Evolutionary conservation across 768 basidiomycete genomes (phyloP), one percentile per base, ranked within the genome.

Genomic region (Xerocomus potaroensis): DNA sequence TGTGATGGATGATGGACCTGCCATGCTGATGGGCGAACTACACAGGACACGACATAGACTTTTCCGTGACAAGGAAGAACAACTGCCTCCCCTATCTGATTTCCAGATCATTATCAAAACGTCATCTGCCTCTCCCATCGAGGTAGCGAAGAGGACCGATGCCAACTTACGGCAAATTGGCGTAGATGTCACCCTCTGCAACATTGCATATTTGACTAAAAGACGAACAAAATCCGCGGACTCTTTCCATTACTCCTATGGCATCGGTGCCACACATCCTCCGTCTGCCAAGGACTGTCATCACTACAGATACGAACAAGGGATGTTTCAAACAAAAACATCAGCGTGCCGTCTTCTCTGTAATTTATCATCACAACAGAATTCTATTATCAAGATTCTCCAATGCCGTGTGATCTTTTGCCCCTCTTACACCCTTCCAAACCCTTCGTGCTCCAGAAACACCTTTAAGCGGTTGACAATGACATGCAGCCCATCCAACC

Each of bases 401-500:
- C 5, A 15, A 37, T 23, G 36, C 36, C 36, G 36, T 37, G 21
- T 22, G 37, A 14, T 10, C n/a, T 24, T 30, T n/a, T n/a, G n/a
- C 38, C 23, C 47, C 48, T 26, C 21, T 65, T 35, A 83, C 8
- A 84, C 74, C 48, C 66, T 80, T 67, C 72, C 78, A 52, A 85
- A 75, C 23, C 72, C 74, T 27, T 80, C 83, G 49, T 76, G 71
- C 48, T 71, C 74, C 35, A 87, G 64, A 57, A 87, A 87, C 2
- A 29, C 48, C 51, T 73, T 75, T 52, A 83, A 59, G 32, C 73
- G 77, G 45, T 56, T 58, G 15, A 78, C 78, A 38, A 87, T 71
- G 26, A 48, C 60, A 38, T 83, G 80, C n/a, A 89, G 70, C 0
- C 76, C 84, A 1, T 46, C 62, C 1, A 88, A 71, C 87, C 87